Conservation (phyloP, 305 asterid genomes). For the Fraxinus baroniana region DNA sequence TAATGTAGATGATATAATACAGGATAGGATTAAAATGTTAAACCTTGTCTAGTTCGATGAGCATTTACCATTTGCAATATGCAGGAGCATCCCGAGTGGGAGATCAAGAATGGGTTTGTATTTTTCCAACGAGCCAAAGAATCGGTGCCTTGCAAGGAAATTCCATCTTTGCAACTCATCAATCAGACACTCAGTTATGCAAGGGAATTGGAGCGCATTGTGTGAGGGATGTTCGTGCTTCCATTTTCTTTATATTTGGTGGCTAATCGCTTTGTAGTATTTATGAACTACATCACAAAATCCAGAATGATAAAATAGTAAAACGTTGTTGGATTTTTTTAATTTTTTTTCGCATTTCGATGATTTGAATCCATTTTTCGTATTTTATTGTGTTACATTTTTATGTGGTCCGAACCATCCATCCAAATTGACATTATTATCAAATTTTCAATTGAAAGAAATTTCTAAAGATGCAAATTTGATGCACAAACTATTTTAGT, state of each 20-base stretch:
- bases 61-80: slow-evolving; percentile 24
- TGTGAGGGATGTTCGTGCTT: slow-evolving; percentile 34
- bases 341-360: too few species aligned
- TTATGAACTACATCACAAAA: not conserved
- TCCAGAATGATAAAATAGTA: not conserved
- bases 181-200: slow-evolving; percentile 53
- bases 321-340: not conserved
- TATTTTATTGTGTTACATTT: not conserved
- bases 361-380: not conserved
- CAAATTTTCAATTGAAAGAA: too few species aligned
- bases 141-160: slow-evolving; percentile 81
- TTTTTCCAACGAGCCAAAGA: slow-evolving; percentile 73
- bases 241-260: not conserved
- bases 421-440: too few species aligned
- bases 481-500: too few species aligned
- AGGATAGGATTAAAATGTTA: not conserved
- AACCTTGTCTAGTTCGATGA: not conserved
- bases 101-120: slow-evolving; percentile 56
- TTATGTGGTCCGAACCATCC: too few species aligned
- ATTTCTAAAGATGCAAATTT: too few species aligned
- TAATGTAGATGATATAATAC: not conserved
- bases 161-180: slow-evolving; percentile 78
- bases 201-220: slow-evolving; percentile 68
- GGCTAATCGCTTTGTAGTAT: not conserved
- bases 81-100: slow-evolving; percentile 97